Conservation (phyloP, 2,329 filamentous ascomycete species). For the Pseudophaeomoniella oleicola region DNA sequence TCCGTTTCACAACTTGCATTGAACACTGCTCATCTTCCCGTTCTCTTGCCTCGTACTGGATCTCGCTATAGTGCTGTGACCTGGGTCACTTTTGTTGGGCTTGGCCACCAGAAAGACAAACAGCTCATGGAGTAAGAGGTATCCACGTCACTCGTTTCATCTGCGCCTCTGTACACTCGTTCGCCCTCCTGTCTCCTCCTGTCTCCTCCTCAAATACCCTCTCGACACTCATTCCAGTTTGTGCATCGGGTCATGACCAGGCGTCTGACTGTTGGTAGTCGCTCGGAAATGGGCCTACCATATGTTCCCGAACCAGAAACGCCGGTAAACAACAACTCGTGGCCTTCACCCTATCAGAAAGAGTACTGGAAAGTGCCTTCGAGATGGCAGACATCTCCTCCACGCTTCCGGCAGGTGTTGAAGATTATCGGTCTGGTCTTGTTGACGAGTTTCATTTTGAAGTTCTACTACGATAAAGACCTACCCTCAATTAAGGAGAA, state of each 20-base stretch:
- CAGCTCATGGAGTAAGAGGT: background rate
- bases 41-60: background rate
- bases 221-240: background rate
- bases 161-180: background rate
- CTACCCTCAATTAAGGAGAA: constrained; percentile 9
- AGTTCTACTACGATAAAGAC: background rate
- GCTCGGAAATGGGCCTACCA: constrained; percentile 12
- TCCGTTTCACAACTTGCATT: background rate
- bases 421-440: constrained; percentile 5
- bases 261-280: constrained; percentile 11
- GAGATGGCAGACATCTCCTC: constrained; percentile 14
- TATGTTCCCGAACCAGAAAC: constrained; percentile 10
- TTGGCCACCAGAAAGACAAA: background rate
- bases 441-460: constrained; percentile 4
- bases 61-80: background rate
- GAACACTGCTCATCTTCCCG: background rate
- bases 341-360: constrained; percentile 9
- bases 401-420: constrained; percentile 9
- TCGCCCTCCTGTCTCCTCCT: constrained; percentile 1
- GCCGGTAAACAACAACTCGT: constrained; percentile 1
- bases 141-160: background rate
- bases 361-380: constrained; percentile 13
- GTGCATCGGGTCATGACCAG: constrained; percentile 8
- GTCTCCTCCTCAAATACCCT: background rate
- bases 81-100: background rate